Evolutionary conservation across 129 eudicot species (phyloP), one percentile per base, ranked within the genome.

Genomic region (Lactuca saligna): DNA sequence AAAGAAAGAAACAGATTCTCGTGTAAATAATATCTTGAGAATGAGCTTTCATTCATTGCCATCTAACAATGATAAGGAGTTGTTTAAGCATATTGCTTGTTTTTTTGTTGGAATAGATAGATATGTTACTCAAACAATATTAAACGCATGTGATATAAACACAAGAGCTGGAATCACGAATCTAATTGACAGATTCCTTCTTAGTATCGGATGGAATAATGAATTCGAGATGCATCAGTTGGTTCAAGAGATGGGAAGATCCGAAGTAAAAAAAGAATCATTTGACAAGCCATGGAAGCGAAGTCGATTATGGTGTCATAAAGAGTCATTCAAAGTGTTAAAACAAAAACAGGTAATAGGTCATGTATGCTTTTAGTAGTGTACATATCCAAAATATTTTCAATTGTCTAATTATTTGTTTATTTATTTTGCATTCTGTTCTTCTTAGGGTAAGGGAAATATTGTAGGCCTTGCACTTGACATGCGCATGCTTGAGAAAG

Each of bases 51-150:
- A 72, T 10, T 44, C 78, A 3, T 54, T 76, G 15, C 59, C 57
- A 17, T 63, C 44, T 25, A 55, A 67, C 25, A 57, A 71, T 6
- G 85, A 81, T 38, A 66, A 15, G 72, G 65, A 66, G 7, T 17
- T 81, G 39, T 81, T 81, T 33, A 64, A 75, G 59, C 65, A 75
- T 6, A 75, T 81, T 81, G 82, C 82, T 32, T 78, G 82, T 50
- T 78, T 65, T 29, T 78, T 78, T 20, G 73, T 71, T 38, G 54
- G 56, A 39, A 54, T 64, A 44, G 63, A 77, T 50, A 77, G 29
- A 54, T 49, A 57, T 57, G 4, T 4, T 4, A 33, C 57, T 0
- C 55, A 53, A 13, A 66, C 60, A 49, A 12, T 82, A 59, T 15
- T 78, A 11, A 20, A 69, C 3, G 71, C 70, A 8, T 82, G 80